phyloP scores from a whole-genome alignment of 805 yeast genomes.

The Metschnikowia kunwiensis region DNA sequence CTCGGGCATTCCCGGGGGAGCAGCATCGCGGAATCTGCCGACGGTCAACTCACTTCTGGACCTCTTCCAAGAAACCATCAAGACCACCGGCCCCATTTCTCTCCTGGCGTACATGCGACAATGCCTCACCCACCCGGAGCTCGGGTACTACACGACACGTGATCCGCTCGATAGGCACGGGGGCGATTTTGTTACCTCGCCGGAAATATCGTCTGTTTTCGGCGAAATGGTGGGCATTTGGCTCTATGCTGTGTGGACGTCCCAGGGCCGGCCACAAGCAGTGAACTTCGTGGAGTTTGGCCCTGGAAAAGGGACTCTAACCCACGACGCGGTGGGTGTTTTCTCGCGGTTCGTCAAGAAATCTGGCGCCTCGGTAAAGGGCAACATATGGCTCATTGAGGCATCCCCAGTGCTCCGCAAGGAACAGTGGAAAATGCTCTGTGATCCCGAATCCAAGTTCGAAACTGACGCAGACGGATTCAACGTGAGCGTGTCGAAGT shows the following conservation, averaged over 20 bases:
- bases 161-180: conserved; percentile 60
- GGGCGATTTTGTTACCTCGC: conserved; percentile 84
- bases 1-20: too few relatives aligned
- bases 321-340: conserved; percentile 57
- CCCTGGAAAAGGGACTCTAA: conserved; percentile 80
- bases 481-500: conserved; percentile 40
- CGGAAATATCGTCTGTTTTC: conserved; percentile 83
- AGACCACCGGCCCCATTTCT: conserved; percentile 74
- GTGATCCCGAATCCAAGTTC: conserved; percentile 29
- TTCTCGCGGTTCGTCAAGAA: conserved; percentile 40
- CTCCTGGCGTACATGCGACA: conserved; percentile 75
- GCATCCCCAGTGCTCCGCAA: conserved; percentile 63
- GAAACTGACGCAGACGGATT: conserved; percentile 24
- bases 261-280: conserved; percentile 49
- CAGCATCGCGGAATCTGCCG: background rate
- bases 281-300: conserved; percentile 72
- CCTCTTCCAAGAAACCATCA: conserved; percentile 47
- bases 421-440: conserved; percentile 52
- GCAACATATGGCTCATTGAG: conserved; percentile 60
- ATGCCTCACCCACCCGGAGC: conserved; percentile 72
- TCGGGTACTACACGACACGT: conserved; percentile 75
- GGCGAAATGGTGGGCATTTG: conserved; percentile 84
- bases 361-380: conserved; percentile 23
- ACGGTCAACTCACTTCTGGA: conserved; percentile 16
- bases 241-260: conserved; percentile 55